Base-by-base conservation (phyloP, 106 monocot species). In the Dioscorea dumetorum region DNA sequence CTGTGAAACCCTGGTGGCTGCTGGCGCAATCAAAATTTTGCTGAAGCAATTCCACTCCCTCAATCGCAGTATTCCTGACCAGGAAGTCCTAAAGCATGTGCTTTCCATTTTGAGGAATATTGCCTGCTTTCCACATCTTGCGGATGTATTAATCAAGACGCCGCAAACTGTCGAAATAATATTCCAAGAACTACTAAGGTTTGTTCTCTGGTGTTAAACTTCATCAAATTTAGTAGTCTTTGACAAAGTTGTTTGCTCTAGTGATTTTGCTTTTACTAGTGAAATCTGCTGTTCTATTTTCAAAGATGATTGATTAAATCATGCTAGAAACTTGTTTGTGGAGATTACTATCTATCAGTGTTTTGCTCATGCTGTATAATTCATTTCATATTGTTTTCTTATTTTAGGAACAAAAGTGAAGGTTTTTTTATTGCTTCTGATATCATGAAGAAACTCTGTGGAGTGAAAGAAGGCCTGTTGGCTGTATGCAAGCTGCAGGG, bases 111-210 rank as follows among this genome's bases (percentile, higher is more conserved):
- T 86, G 23, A 78, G 76, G 53, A 86, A 86, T 54, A 86, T 86
- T 57, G 72, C 50, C 28, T 35, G 49, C n/a, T 63, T 76, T 72
- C 69, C 75, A 13, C 67, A 68, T 48, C 50, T 82, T 5, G 31
- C 66, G 4, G 72, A 58, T 18, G 67, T 67, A 49, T 50, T 86
- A 31, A 54, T 75, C 49, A 23, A 70, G 18, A 69, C 85, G 17
- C 73, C 78, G 32, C 65, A 49, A 5, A 72, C 73, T 0, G 58
- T 79, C 17, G 79, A 78, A 52, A 82, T 72, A 21, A 66, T 86
- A 33, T 82, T 86, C 31, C 78, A 81, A 73, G 86, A 82, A 60
- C 5, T 82, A 9, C 63, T 86, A 57, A 86, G 86, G 82, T 86
- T 70, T 62, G 60, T 73, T 52, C 18, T 21, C 33, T 33, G 10